Conservation (phyloP, 257 asterid species). For the Lycium barbarum region DNA sequence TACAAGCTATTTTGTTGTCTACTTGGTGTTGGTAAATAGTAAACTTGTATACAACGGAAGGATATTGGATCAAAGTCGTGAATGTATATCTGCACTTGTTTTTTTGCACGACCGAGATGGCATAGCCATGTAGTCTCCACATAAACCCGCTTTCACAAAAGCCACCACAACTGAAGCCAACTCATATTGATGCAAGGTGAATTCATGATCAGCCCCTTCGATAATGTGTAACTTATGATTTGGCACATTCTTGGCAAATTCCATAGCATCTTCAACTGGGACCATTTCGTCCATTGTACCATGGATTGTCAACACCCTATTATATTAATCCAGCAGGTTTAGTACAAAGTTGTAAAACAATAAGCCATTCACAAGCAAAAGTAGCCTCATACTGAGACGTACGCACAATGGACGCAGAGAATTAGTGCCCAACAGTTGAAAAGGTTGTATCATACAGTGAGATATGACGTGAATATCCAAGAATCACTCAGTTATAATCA, state of each 20-base stretch:
- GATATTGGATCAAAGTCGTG: slow-evolving; percentile 45
- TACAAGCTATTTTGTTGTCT: background rate
- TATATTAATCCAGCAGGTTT: slow-evolving; percentile 21
- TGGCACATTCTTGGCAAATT: slow-evolving; percentile 53
- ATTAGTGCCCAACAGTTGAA: slow-evolving; percentile 2
- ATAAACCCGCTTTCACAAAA: slow-evolving; percentile 50
- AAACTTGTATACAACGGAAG: background rate
- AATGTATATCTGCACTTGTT: slow-evolving; percentile 35
- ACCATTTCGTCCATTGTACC: slow-evolving; percentile 78
- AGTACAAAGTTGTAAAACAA: background rate
- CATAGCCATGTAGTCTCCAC: slow-evolving; percentile 30
- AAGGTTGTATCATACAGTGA: background rate
- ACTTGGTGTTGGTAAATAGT: background rate
- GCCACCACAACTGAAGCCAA: slow-evolving; percentile 59
- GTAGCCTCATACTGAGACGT: background rate
- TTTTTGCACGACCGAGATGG: slow-evolving; percentile 33
- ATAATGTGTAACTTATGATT: slow-evolving; percentile 64
- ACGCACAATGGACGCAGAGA: background rate
- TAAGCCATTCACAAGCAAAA: background rate
- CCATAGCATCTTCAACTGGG: slow-evolving; percentile 72
- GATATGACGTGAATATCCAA: background rate
- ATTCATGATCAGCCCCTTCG: slow-evolving; percentile 90
- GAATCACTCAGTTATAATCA: background rate
- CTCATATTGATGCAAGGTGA: slow-evolving; percentile 60
- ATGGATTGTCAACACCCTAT: slow-evolving; percentile 79